Evolutionary conservation across 2,329 filamentous ascomycete genomes (phyloP).

Genomic region (Rhinocladiella similis): DNA sequence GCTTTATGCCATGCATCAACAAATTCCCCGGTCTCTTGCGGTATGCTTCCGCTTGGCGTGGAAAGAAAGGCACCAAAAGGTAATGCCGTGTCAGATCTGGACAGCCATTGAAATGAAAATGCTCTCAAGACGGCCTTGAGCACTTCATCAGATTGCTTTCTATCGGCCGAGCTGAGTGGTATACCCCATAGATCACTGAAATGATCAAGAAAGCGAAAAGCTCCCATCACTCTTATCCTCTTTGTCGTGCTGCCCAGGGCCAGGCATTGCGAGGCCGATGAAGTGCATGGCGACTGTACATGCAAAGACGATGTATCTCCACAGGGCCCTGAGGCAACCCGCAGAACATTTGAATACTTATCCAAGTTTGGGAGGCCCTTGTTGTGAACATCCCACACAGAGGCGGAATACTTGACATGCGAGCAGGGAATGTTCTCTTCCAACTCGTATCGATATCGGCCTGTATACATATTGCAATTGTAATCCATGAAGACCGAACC

Average conservation of each 20-base stretch:
- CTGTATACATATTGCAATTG: constrained; percentile 28
- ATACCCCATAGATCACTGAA: constrained; percentile 30
- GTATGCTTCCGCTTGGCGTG: not conserved
- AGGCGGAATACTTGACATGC: not conserved
- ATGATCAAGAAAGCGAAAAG: constrained; percentile 30
- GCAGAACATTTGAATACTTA: too few species aligned
- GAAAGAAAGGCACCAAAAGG: too few species aligned
- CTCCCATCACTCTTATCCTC: constrained; percentile 25
- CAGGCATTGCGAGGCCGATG: not conserved
- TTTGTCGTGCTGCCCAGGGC: not conserved
- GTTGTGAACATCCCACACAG: not conserved
- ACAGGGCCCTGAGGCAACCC: not conserved
- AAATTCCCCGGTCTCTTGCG: not conserved
- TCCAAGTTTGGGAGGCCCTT: too few species aligned
- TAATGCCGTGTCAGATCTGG: not conserved
- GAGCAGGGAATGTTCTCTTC: too few species aligned
- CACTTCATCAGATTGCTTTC: constrained; percentile 25
- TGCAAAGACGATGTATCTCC: not conserved
- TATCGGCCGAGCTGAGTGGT: constrained; percentile 9
- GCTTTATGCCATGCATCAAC: constrained; percentile 10
- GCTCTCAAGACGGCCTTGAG: constrained; percentile 20
- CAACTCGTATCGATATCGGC: constrained; percentile 19
- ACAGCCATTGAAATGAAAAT: constrained; percentile 1
- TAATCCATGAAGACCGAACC: constrained; percentile 28
- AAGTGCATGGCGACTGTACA: not conserved